Evolutionary conservation across 2,329 filamentous ascomycete genomes (phyloP).

Genomic region (Trichoderma breve): DNA sequence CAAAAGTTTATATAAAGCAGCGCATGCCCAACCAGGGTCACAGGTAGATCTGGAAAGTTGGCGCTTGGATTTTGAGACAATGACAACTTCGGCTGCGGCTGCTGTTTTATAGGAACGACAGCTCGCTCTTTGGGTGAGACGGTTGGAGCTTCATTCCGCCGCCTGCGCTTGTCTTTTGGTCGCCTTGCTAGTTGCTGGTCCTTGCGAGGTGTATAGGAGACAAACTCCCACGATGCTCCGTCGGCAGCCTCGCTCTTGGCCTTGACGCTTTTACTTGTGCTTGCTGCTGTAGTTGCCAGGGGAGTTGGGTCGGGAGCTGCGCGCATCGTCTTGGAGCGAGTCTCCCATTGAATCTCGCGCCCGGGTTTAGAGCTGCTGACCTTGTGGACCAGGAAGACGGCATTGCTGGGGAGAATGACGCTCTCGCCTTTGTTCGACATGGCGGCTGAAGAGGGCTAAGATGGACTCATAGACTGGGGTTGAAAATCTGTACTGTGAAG

Average conservation of each 20-base stretch:
- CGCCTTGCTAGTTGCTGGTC: neutral
- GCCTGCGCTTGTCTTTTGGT: neutral
- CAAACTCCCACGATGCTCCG: slow-evolving; percentile 1
- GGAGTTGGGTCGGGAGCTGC: neutral
- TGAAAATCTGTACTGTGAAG: neutral
- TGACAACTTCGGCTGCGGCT: neutral
- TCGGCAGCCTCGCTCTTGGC: neutral
- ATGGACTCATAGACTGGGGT: neutral
- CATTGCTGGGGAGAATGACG: slow-evolving; percentile 15
- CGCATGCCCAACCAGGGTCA: neutral
- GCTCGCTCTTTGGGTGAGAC: neutral
- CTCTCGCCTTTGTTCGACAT: slow-evolving; percentile 13
- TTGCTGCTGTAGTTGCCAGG: neutral
- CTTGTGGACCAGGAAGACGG: slow-evolving; percentile 16
- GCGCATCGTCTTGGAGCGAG: slow-evolving; percentile 11
- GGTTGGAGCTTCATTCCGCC: neutral
- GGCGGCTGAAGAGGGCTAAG: neutral
- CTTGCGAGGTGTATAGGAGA: slow-evolving; percentile 1
- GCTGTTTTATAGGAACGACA: neutral
- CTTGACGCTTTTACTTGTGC: neutral
- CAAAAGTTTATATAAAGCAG: slow-evolving; percentile 14
- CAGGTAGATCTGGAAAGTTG: neutral
- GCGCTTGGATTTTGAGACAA: neutral
- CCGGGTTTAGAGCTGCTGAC: slow-evolving; percentile 5
- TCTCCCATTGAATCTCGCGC: slow-evolving; percentile 2